A percentile compares a stretch with the other conserved stretches of the same genome.
phyloP scores from a whole-genome alignment of 129 eudicot genomes.

The Lonicera japonica region DNA sequence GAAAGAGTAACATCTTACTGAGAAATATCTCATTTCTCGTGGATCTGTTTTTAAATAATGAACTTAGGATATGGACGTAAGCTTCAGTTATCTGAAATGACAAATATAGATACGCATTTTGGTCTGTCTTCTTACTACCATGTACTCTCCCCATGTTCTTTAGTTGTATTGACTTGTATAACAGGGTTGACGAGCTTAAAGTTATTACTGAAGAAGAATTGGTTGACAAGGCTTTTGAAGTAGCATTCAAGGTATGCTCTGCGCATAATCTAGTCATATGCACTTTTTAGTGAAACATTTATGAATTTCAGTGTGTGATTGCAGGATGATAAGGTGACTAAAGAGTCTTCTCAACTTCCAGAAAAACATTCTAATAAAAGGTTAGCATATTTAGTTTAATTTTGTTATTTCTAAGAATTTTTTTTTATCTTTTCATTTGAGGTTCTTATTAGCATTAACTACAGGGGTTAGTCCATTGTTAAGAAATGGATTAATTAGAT shows the following conservation, averaged over 20 bases:
- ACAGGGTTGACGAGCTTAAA: conserved; percentile 71
- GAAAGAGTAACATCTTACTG: background rate
- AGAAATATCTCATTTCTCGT: too few species aligned
- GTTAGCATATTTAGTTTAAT: conserved; percentile 21
- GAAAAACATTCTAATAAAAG: conserved; percentile 32
- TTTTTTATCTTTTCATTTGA: too few species aligned
- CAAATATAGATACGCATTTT: too few species aligned
- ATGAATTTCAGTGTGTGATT: conserved; percentile 1
- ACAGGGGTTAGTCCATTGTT: too few species aligned
- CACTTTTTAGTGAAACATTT: conserved; percentile 2
- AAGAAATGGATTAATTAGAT: too few species aligned
- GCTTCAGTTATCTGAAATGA: background rate
- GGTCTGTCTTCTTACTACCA: background rate
- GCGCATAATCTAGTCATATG: background rate
- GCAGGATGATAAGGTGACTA: conserved; percentile 36
- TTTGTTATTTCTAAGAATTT: too few species aligned
- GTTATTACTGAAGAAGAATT: conserved; percentile 65
- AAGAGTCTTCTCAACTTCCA: conserved; percentile 24
- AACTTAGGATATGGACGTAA: background rate
- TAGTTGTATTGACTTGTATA: background rate
- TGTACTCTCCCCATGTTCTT: background rate
- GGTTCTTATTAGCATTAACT: too few species aligned
- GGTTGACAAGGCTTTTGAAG: conserved; percentile 58
- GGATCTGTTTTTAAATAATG: background rate
- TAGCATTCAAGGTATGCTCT: conserved; percentile 58